Conservation (phyloP, 805 yeast genomes). For the Zygosaccharomyces bailii region DNA sequence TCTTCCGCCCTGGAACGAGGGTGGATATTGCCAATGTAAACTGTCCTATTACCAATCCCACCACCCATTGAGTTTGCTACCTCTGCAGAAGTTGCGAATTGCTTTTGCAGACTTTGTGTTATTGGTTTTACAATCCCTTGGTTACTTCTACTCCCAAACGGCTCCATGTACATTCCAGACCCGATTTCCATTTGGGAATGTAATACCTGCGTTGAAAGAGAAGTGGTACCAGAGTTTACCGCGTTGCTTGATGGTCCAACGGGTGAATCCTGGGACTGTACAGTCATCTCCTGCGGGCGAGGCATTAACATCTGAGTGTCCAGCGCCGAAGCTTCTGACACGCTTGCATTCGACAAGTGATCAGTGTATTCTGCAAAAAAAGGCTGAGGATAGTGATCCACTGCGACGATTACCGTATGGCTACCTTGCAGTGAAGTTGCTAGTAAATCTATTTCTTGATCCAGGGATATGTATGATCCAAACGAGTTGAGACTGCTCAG, state of each 20-base stretch:
- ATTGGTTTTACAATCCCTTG: constrained; percentile 23
- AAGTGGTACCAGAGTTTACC: not conserved
- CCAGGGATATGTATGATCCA: constrained; percentile 16
- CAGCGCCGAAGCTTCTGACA: constrained; percentile 21
- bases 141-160: constrained; percentile 13
- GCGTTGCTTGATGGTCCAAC: not conserved
- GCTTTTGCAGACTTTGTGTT: constrained; percentile 31
- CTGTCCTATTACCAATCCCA: constrained; percentile 56
- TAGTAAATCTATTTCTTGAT: constrained; percentile 15
- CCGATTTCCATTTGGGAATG: constrained; percentile 8
- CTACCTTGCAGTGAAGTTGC: constrained; percentile 16
- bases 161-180: constrained; percentile 21
- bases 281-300: constrained; percentile 24
- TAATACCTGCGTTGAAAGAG: constrained; percentile 8
- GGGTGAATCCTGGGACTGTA: constrained; percentile 10
- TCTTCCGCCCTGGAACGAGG: constrained; percentile 65
- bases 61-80: constrained; percentile 34
- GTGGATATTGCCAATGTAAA: constrained; percentile 65
- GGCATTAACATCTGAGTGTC: constrained; percentile 18
- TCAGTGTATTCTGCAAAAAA: constrained; percentile 14
- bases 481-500: constrained; percentile 18
- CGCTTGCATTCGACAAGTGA: constrained; percentile 18
- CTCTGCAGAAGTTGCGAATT: constrained; percentile 29
- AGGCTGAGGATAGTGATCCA: constrained; percentile 20
- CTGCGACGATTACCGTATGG: constrained; percentile 13